phyloP scores from a whole-genome alignment of 2,329 filamentous ascomycete species.

The Didymella arachidicola region DNA sequence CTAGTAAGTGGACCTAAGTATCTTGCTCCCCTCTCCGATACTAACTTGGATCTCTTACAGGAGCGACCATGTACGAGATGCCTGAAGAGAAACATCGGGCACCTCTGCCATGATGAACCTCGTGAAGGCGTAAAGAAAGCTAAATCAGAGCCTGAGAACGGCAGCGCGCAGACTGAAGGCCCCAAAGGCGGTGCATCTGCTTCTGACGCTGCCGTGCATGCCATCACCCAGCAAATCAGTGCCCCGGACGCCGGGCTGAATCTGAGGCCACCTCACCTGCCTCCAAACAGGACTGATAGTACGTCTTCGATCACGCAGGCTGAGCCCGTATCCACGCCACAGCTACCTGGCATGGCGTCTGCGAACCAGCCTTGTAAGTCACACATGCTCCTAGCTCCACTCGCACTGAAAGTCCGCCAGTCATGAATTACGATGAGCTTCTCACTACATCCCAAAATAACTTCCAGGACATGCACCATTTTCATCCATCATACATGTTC shows the following conservation, averaged over 20 bases:
- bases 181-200: slow-evolving; percentile 40
- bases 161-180: slow-evolving; percentile 42
- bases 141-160: slow-evolving; percentile 63
- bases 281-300: slow-evolving; percentile 47
- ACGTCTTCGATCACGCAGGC: slow-evolving; percentile 75
- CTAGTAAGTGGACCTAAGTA: slow-evolving; percentile 49
- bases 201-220: slow-evolving; percentile 39
- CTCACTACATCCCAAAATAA: slow-evolving; percentile 75
- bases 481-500: slow-evolving; percentile 95
- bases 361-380: slow-evolving; percentile 79
- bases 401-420: slow-evolving; percentile 57
- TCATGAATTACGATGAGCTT: slow-evolving; percentile 85
- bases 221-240: slow-evolving; percentile 40
- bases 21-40: slow-evolving; percentile 31
- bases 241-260: slow-evolving; percentile 50
- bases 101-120: slow-evolving; percentile 97
- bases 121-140: slow-evolving; percentile 82
- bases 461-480: slow-evolving; percentile 93
- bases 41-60: slow-evolving; percentile 60
- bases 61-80: slow-evolving; percentile 96
- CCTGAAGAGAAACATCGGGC: slow-evolving; percentile 98
- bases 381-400: slow-evolving; percentile 40
- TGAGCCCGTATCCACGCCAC: slow-evolving; percentile 71
- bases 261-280: slow-evolving; percentile 47
- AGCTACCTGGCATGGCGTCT: slow-evolving; percentile 66